Evolutionary conservation across 169 alveolate species (phyloP), one percentile per base, ranked within the genome.

Genomic region (Eimeria tenella): DNA sequence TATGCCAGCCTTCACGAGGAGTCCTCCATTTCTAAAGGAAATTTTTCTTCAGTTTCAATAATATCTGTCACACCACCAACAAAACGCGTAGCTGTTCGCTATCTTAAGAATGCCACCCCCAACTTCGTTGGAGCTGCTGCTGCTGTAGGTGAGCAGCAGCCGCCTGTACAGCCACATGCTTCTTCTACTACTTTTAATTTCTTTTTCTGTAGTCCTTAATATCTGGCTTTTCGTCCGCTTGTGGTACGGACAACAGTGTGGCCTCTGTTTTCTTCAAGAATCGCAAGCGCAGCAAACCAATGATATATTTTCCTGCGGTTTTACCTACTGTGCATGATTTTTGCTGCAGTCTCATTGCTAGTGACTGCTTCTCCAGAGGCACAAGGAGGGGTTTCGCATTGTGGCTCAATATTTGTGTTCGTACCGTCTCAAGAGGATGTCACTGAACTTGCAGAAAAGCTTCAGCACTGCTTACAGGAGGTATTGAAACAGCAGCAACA

Each of bases 281-380:
- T 31, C 42, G 42, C 42, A 31, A 31, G 42, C 68, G 68, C 19
- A 58, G 19, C 11, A 17, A 58, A 3, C 21, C 19, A 58, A 13
- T 10, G 68, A 10, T 58, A 17, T 58, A 3, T 3, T 58, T 58
- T 10, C 4, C 9, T 8, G 23, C 17, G 52, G 89, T 50, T 79
- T 56, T n/a, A 10, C 21, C 70, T n/a, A 65, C 7, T 5, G 88
- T 55, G 58, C 65, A 10, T 77, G 71, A 31, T 7, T 58, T 58
- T 50, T 81, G 89, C 58, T 81, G 89, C 89, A 77, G 87, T 77
- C 52, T 77, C 87, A n/a, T 60, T 50, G 87, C 87, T 77, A 3
- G 87, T 77, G 7, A 42, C 87, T 17, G 42, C 87, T 52, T 62
- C 87, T 55, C 10, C 87, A 7, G 89, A 25, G 89, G 53, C 73